Percentiles rank a stretch among this genome's conserved stretches.
Evolutionary conservation across 352 stramenopile genomes (phyloP).

Genomic region (Phytophthora brassicae): DNA sequence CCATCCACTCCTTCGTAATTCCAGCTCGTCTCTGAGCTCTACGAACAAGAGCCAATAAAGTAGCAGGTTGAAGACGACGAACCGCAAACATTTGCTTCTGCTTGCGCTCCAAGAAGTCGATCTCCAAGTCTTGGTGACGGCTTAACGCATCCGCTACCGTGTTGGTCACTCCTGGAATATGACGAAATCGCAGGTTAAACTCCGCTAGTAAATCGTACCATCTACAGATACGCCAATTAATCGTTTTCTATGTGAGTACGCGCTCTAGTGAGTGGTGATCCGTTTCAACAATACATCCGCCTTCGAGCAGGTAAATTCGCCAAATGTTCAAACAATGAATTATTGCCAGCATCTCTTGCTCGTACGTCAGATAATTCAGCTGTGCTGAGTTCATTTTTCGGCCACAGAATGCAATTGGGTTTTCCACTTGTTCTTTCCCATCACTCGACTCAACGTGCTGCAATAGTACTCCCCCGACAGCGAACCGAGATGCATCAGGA

Average conservation of each 20-base stretch:
- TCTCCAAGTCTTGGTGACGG: neutral
- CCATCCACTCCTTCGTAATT: neutral
- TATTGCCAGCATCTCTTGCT: slow-evolving; percentile 18
- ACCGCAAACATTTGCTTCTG: neutral
- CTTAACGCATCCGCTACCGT: slow-evolving; percentile 7
- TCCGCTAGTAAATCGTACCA: slow-evolving; percentile 9
- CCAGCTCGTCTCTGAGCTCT: neutral
- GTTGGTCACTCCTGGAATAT: slow-evolving; percentile 10
- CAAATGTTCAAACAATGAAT: slow-evolving; percentile 15
- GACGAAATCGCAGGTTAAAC: neutral
- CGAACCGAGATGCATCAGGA: too few species aligned
- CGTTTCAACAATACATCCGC: slow-evolving; percentile 3
- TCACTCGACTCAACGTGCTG: neutral
- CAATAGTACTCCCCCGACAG: too few species aligned
- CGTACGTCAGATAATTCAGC: slow-evolving; percentile 19
- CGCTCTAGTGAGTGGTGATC: slow-evolving; percentile 12
- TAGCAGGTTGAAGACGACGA: neutral
- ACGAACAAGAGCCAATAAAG: neutral
- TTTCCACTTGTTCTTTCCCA: neutral
- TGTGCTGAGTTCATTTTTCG: slow-evolving; percentile 8
- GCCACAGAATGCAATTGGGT: slow-evolving; percentile 9
- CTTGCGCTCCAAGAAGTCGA: slow-evolving; percentile 4
- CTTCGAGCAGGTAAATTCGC: slow-evolving; percentile 10
- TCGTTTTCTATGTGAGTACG: slow-evolving; percentile 6
- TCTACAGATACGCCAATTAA: slow-evolving; percentile 2